Evolutionary conservation across 352 stramenopile genomes (phyloP).

Genomic region (Globisporangium irregulare): DNA sequence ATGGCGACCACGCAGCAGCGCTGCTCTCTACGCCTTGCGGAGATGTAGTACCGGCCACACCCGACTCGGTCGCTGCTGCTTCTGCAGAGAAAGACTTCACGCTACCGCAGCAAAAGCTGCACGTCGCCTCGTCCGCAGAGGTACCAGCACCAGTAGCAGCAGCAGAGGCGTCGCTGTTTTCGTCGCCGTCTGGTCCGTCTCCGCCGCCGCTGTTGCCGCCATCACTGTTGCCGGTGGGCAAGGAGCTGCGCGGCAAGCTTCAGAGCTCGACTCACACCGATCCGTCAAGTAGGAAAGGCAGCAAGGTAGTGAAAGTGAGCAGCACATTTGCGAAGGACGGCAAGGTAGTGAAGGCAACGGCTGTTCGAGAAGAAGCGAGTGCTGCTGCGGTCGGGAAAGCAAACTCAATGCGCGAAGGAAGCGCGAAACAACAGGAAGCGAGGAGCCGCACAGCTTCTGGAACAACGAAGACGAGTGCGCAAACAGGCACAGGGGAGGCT

Average conservation of each 20-base stretch:
- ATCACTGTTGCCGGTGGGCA: slow-evolving; percentile 18
- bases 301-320: not conserved
- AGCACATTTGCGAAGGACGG: not conserved
- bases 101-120: slow-evolving; percentile 12
- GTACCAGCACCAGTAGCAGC: not conserved
- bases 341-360: not conserved
- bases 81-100: slow-evolving; percentile 1
- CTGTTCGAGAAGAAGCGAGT: not conserved
- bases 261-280: slow-evolving; percentile 11
- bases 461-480: not conserved
- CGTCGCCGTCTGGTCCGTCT: slow-evolving; percentile 16
- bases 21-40: not conserved
- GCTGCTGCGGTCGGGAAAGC: not conserved
- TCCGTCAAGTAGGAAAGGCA: not conserved
- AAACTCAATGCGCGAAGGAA: not conserved
- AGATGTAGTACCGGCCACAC: not conserved
- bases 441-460: not conserved
- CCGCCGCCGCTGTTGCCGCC: slow-evolving; percentile 1
- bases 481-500: not conserved
- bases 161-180: not conserved
- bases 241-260: slow-evolving; percentile 28
- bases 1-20: not conserved
- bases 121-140: not conserved
- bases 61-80: not conserved
- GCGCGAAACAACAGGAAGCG: not conserved